Evolutionary conservation across 306 rosid species (phyloP).

Genomic region (Cicer pinnatifidum): DNA sequence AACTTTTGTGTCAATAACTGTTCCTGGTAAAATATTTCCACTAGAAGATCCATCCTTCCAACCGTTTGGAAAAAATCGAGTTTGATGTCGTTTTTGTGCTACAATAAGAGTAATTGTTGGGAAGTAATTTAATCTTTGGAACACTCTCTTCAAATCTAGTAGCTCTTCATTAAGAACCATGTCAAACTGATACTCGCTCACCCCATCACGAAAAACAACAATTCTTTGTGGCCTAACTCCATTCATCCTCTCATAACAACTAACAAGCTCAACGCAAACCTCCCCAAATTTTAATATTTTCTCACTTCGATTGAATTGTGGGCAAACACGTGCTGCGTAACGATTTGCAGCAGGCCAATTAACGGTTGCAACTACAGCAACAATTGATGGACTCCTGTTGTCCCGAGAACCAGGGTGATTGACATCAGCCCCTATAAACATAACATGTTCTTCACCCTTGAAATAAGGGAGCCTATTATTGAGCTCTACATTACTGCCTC

Average conservation of each 20-base stretch:
- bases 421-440: constrained; percentile 90
- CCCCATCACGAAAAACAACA: constrained; percentile 79
- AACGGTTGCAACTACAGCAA: constrained; percentile 78
- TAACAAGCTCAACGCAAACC: constrained; percentile 67
- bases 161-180: constrained; percentile 88
- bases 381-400: constrained; percentile 65
- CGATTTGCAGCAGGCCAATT: constrained; percentile 89
- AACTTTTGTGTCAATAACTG: constrained; percentile 71
- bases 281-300: constrained; percentile 63
- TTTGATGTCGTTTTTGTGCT: constrained; percentile 78
- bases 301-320: constrained; percentile 63
- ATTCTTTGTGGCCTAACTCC: constrained; percentile 60
- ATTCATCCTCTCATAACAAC: constrained; percentile 52
- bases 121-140: constrained; percentile 44
- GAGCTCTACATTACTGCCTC: constrained; percentile 87
- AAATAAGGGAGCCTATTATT: constrained; percentile 52
- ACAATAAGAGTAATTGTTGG: constrained; percentile 75
- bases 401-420: constrained; percentile 69
- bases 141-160: constrained; percentile 54
- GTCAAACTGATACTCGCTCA: constrained; percentile 77
- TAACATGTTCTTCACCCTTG: constrained; percentile 59
- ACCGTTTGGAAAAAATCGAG: constrained; percentile 64
- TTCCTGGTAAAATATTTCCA: constrained; percentile 68
- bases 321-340: constrained; percentile 69
- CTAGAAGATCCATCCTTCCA: constrained; percentile 49